Evolutionary conservation across 306 rosid species (phyloP).

Genomic region (Cotoneaster glaucophyllus): DNA sequence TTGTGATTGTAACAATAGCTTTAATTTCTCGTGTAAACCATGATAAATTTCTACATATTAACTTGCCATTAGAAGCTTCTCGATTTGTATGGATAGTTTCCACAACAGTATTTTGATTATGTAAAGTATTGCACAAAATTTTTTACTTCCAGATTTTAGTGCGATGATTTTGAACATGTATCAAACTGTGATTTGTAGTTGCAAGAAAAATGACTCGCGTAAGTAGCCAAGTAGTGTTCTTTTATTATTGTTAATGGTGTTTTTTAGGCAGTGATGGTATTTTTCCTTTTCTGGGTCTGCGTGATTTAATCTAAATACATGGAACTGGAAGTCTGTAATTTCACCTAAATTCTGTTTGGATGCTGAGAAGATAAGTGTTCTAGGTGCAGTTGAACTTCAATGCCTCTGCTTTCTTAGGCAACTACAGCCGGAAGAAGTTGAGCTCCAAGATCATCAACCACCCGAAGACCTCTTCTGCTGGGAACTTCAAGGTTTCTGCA

Average conservation of each 20-base stretch:
- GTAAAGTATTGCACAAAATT: not conserved
- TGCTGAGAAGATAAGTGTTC: not conserved
- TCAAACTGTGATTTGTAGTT: no score
- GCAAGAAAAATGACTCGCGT: no score
- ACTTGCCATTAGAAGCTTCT: not conserved
- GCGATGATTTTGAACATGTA: no score
- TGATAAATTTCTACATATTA: no score
- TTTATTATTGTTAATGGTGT: not conserved
- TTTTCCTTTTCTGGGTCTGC: not conserved
- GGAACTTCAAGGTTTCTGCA: constrained; percentile 40
- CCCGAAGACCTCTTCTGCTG: constrained; percentile 11
- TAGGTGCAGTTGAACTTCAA: constrained; percentile 46
- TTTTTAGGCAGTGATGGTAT: not conserved
- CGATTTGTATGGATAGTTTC: not conserved
- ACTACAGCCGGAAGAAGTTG: constrained; percentile 31
- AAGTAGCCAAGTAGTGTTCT: no score
- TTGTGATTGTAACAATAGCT: no score
- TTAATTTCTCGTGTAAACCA: no score
- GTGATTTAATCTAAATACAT: not conserved
- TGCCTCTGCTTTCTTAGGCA: constrained; percentile 50
- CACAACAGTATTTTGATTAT: not conserved
- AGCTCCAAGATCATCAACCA: constrained; percentile 16
- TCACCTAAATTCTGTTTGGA: not conserved
- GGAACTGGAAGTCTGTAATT: not conserved
- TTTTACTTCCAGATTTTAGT: no score